Evolutionary conservation across 179 eudicot genomes (phyloP), one percentile per base, ranked within the genome.

Genomic region (Spinacia oleracea): DNA sequence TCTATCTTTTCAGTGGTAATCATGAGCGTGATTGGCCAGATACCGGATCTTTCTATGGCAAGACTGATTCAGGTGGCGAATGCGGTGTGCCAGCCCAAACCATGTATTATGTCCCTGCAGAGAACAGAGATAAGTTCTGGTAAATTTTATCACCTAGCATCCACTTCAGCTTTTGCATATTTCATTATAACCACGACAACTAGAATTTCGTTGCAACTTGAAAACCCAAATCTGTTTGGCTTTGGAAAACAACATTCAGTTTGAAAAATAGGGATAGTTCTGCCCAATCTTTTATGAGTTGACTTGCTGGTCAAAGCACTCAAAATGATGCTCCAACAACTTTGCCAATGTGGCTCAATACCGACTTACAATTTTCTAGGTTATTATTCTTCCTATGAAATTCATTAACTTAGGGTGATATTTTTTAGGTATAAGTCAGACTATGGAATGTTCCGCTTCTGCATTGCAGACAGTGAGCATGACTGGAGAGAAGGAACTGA

Each of bases 401-500:
- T 14, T 68, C 25, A 68, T 43, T 10, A 42, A 10, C 50, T 42
- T 5, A 42, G 43, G 73, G 23, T 45, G n/a, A 43, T 16, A 55
- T 29, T 73, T 15, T 60, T 11, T 75, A 87, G 91, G 93, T 92
- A 92, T 74, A 68, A 84, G 25, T 78, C 83, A 48, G 93, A 92
- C 83, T 91, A 84, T 79, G 97, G 97, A 15, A 91, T 92, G 97
- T 91, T 92, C 69, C 87, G 85, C 55, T 92, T 92, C 83, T 91
- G 94, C 76, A 87, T 91, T 80, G 91, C 91, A 9, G 92, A 91
- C 77, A 82, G 84, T 35, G 97, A 92, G 83, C 92, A 89, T 55
- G 94, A 92, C 73, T 92, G 94, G 92, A 85, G 92, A 45, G 93
- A 89, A 72, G 94, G 94, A 56, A 81, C 90, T 11, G 91, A 92